These are phyloP conservation scores for Marasmius fiardii DNA, from an alignment of 1,284 basidiomycete species.

Conservation along the genomic window DNA sequence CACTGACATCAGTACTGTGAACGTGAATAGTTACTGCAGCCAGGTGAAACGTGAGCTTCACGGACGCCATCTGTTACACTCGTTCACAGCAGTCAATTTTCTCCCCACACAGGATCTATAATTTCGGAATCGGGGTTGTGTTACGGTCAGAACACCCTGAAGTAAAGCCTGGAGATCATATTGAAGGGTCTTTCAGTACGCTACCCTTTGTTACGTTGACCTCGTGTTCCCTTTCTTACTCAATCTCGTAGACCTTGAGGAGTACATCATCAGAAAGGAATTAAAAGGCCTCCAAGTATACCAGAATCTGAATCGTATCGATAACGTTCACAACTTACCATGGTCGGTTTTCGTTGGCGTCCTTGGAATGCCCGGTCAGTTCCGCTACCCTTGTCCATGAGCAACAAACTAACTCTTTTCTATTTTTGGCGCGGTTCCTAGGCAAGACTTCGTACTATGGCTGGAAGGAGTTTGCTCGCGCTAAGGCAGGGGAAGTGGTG, in stretches of 20 bases:
- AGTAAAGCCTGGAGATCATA: slow-evolving; percentile 22
- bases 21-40: too few relatives aligned
- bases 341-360: slow-evolving; percentile 24
- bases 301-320: neutral
- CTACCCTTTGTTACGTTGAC: neutral
- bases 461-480: slow-evolving; percentile 35
- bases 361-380: slow-evolving; percentile 30
- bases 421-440: neutral
- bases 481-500: slow-evolving; percentile 49
- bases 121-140: slow-evolving; percentile 24
- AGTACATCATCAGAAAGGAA: slow-evolving; percentile 9
- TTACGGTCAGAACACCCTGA: slow-evolving; percentile 26
- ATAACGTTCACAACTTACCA: neutral
- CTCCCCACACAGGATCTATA: slow-evolving; percentile 14
- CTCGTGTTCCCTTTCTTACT: neutral
- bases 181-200: slow-evolving; percentile 21
- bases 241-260: slow-evolving; percentile 3
- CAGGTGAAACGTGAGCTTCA: neutral
- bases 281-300: neutral
- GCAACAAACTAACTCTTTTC: neutral
- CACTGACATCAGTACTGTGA: neutral
- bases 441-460: slow-evolving; percentile 37
- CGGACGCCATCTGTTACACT: neutral
- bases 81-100: neutral
- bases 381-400: neutral